Evolutionary conservation across 2,329 filamentous ascomycete species (phyloP), one percentile per base, ranked within the genome.

Genomic region (Podosphaera leucotricha): DNA sequence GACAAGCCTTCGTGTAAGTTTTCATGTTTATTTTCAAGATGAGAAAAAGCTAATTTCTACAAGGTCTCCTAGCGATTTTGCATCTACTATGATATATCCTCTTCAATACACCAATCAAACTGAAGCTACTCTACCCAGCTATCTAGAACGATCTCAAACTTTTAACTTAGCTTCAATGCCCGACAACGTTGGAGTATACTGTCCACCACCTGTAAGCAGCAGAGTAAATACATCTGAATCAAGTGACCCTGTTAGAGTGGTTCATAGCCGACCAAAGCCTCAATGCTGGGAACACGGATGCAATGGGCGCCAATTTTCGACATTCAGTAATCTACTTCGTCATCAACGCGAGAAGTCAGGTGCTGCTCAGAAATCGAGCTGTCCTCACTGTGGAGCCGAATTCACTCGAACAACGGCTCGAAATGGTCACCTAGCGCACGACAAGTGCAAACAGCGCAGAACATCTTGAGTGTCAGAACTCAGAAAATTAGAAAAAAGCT

Each of bases 261-360:
- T 85, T 16, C 78, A 80, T 59, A 77, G 75, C 53, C 72, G 81
- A 50, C 84, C 84, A n/a, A 92, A 92, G 63, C 85, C 86, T 39
- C 84, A 92, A 59, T 94, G 87, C 61, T 95, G 83, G 82, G 87
- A 94, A 48, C 87, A 95, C 57, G 87, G 86, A 10, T 95, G 87
- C 66, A 93, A 94, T 55, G 87, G 87, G 18, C 77, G 86, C 24
- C 82, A 92, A 56, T 95, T 95, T 57, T 92, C 84, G 16, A 94
- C 87, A 2, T 94, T 94, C 59, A 93, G 85, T 70, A 94, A 94
- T 58, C 71, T 94, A 2, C 66, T 94, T 33, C 72, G 87, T 49
- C 87, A 95, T 59, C 86, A 94, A 61, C 74, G 87, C 38, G 87
- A 95, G 61, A 94, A 93, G 60, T 92, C 83, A 0, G 87, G 87